Percentiles rank a stretch among this genome's conserved stretches.
phyloP scores from a whole-genome alignment of 345 rosid species.

The Litchi chinensis region DNA sequence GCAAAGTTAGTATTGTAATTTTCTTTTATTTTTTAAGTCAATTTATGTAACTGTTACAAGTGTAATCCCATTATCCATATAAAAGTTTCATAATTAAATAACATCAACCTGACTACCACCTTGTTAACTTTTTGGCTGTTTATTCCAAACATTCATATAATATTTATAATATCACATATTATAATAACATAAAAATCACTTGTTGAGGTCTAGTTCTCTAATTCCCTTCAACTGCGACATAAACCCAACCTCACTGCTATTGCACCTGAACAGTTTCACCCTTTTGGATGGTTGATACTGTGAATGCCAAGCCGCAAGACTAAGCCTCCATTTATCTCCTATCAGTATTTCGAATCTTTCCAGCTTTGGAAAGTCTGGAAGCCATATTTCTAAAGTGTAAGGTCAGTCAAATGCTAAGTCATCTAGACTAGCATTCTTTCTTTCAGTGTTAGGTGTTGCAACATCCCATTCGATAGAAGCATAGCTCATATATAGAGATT shows the following conservation, averaged over 20 bases:
- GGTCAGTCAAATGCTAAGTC: constrained; percentile 23
- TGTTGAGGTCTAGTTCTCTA: constrained; percentile 5
- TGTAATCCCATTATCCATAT: no score
- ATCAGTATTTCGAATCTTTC: neutral
- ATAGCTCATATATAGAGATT: constrained; percentile 25
- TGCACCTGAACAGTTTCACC: constrained; percentile 22
- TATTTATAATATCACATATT: no score
- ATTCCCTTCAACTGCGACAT: neutral
- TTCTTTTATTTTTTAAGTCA: no score
- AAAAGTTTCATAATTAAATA: no score
- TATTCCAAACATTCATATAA: no score
- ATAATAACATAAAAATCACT: no score
- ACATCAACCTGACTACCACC: no score
- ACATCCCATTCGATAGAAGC: constrained; percentile 5
- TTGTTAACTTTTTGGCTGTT: no score
- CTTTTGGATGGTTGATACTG: neutral
- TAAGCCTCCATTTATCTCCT: neutral
- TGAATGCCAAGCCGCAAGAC: neutral
- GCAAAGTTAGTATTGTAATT: no score
- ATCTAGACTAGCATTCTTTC: constrained; percentile 16
- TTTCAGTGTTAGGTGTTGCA: neutral
- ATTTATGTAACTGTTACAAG: no score
- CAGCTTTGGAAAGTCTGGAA: neutral
- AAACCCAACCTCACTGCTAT: no score
- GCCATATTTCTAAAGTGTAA: constrained; percentile 8